Evolutionary conservation across 176 grass and related monocot genomes (phyloP).

Genomic region (Triticum monococcum): DNA sequence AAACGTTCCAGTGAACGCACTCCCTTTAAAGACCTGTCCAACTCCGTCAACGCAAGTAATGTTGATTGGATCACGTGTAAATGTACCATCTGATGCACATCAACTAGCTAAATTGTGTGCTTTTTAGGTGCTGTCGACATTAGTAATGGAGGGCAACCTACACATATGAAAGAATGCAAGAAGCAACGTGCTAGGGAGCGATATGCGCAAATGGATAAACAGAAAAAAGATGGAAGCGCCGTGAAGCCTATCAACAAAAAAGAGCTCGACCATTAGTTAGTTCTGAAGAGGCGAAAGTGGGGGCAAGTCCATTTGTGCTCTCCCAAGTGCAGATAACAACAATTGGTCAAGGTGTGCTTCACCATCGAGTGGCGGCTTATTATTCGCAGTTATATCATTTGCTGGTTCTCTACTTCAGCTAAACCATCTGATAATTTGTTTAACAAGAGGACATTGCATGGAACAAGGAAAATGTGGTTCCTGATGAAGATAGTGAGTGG

Average conservation of each 20-base stretch:
- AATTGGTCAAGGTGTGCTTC: background rate
- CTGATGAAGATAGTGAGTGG: too few relatives aligned
- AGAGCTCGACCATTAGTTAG: background rate
- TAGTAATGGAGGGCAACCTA: background rate
- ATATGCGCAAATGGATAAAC: background rate
- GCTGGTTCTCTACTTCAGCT: background rate
- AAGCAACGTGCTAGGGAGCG: background rate
- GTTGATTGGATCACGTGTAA: too few relatives aligned
- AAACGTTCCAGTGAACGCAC: too few relatives aligned
- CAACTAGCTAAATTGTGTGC: too few relatives aligned
- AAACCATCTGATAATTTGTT: background rate
- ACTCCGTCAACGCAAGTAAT: too few relatives aligned
- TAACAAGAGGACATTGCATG: too few relatives aligned
- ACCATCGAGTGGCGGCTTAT: too few relatives aligned
- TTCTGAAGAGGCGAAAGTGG: background rate
- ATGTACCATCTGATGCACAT: too few relatives aligned
- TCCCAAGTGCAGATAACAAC: background rate
- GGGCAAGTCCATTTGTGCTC: background rate
- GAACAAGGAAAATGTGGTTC: too few relatives aligned
- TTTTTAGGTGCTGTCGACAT: too few relatives aligned
- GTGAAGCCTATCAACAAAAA: background rate
- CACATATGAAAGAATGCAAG: background rate
- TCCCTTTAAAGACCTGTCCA: too few relatives aligned
- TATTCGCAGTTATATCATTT: background rate
- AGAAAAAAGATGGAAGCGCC: background rate